Evolutionary conservation across 139 green algal species (phyloP).

Genomic region (Parachlorella kessleri): DNA sequence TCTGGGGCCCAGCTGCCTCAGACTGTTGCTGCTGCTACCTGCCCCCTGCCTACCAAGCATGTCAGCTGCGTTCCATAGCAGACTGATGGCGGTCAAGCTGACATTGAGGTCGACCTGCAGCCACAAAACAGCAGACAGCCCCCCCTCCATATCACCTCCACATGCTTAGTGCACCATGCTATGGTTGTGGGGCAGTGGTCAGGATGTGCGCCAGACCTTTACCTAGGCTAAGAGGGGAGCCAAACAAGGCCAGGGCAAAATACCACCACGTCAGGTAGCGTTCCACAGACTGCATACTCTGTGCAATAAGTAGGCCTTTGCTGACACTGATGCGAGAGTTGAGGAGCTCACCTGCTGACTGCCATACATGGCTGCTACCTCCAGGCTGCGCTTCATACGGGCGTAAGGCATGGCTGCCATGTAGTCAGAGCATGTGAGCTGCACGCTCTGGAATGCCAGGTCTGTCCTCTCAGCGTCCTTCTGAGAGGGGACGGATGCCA

Average conservation of each 20-base stretch:
- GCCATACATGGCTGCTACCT: constrained; percentile 68
- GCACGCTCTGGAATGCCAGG: constrained; percentile 75
- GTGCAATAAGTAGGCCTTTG: too few species aligned
- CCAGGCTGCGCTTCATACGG: constrained; percentile 53
- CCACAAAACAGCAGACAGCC: not conserved
- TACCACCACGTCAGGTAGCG: too few species aligned
- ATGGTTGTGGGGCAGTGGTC: too few species aligned
- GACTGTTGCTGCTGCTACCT: too few species aligned
- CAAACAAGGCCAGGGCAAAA: too few species aligned
- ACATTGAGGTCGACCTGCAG: constrained; percentile 87
- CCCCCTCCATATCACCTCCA: too few species aligned
- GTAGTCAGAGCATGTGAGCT: constrained; percentile 74
- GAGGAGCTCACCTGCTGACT: constrained; percentile 54
- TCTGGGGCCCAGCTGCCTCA: too few species aligned
- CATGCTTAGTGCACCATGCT: too few species aligned
- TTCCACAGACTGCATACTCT: too few species aligned
- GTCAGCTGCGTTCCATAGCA: constrained; percentile 91
- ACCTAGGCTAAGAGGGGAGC: too few species aligned
- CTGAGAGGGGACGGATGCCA: constrained; percentile 65
- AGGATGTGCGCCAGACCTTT: too few species aligned
- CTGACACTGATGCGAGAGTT: too few species aligned
- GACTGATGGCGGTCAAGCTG: constrained; percentile 82
- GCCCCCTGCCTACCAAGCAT: constrained; percentile 50
- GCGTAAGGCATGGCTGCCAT: constrained; percentile 59
- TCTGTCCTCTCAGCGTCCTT: constrained; percentile 52